Evolutionary conservation across 352 stramenopile species (phyloP).

Genomic region (Thraustochytrium striatum): DNA sequence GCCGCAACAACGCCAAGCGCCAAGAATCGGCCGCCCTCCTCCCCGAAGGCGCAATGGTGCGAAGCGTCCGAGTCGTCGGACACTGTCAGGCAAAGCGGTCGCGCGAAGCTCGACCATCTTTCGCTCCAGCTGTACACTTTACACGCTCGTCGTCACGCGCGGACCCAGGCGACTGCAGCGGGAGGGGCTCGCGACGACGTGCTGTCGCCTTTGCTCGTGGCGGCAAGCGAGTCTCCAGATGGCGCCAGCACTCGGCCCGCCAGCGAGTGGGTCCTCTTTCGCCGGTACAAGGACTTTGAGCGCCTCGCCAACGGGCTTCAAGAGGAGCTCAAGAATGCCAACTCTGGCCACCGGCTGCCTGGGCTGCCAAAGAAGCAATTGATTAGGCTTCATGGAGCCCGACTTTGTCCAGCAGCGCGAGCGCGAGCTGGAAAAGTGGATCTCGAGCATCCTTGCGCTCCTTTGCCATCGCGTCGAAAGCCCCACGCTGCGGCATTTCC

Average conservation of each 20-base stretch:
- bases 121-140: slow-evolving; percentile 23
- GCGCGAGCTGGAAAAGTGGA: slow-evolving; percentile 16
- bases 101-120: slow-evolving; percentile 43
- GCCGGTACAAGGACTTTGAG: slow-evolving; percentile 47
- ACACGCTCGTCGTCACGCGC: slow-evolving; percentile 28
- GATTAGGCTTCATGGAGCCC: slow-evolving; percentile 43
- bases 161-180: not conserved
- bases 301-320: slow-evolving; percentile 32
- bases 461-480: slow-evolving; percentile 15
- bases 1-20: not conserved
- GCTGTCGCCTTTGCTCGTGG: too few species aligned
- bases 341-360: slow-evolving; percentile 17
- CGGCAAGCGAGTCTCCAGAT: too few species aligned
- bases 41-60: not conserved
- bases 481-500: slow-evolving; percentile 27
- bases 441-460: slow-evolving; percentile 21
- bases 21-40: slow-evolving; percentile 9
- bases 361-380: slow-evolving; percentile 22
- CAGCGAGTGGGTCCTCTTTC: slow-evolving; percentile 28
- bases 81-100: slow-evolving; percentile 35
- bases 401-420: slow-evolving; percentile 18
- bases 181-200: too few species aligned
- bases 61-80: not conserved
- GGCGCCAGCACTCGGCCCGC: not conserved
- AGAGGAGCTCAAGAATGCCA: slow-evolving; percentile 22